Evolutionary conservation across 371 early-diverging fungal genomes (phyloP), one percentile per base, ranked within the genome.

Genomic region (Gilbertella persicaria): DNA sequence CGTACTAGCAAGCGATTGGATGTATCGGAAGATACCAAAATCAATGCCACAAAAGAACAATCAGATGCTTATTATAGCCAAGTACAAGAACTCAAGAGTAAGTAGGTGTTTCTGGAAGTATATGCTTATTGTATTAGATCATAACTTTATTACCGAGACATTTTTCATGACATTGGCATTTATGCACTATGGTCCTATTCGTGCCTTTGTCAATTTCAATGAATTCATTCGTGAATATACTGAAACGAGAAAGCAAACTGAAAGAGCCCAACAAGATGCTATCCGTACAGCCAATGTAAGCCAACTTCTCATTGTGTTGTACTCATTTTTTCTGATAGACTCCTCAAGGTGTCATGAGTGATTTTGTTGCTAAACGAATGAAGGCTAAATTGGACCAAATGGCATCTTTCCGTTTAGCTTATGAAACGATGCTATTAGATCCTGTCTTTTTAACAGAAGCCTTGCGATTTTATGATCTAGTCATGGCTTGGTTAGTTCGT

Each of bases 121-220:
- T 12, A 45, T 29, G 0, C 23, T 38, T 35, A 26, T 37, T 46
- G 41, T 10, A 23, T 21, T 50, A 62, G 64, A 66, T 5, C 62
- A 78, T 49, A 88, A 91, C 66, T 98, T 98, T 60, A 90, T 97
- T 42, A 82, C 96, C 2, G 94, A 97, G 43, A 69, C 87, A 9
- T 97, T 97, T 62, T 92, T 84, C 57, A 61, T 95, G 16, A 87
- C 96, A 0, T 67, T 93, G 14, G 70, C 80, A 1, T 79, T 85
- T 14, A 75, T 90, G 56, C 96, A 96, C 66, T 85, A 89, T 50
- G 96, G 95, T 0, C 78, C 90, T 5, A 70, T 94, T 33, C 80
- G 88, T 41, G 82, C 80, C 16, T 71, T 88, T 44, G 80, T 84
- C 13, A 82, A 82, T 37, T 94, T 86, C 33, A 76, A 79, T 50